Percentiles rank a stretch among this genome's conserved stretches.
Conservation (phyloP, 2,329 filamentous ascomycete genomes). For the Xylaria sp. region DNA sequence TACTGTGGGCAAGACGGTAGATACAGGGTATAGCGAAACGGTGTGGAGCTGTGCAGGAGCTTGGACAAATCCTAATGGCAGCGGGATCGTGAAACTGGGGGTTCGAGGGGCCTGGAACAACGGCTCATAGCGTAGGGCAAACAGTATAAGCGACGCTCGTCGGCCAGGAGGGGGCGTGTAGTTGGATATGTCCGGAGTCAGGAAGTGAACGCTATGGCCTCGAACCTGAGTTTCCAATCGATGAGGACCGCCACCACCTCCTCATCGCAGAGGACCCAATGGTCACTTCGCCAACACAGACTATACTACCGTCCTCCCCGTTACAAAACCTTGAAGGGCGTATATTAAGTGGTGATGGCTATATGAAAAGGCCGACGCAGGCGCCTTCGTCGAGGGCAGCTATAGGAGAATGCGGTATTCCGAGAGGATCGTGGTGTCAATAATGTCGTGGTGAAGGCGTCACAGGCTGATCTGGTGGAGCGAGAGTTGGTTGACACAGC, state of each 20-base stretch:
- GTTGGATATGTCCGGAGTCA: conserved; percentile 30
- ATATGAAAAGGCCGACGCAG: conserved; percentile 12
- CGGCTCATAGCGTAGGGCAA: conserved; percentile 44
- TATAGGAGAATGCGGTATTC: background rate
- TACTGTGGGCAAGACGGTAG: conserved; percentile 31
- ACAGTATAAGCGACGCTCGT: conserved; percentile 32
- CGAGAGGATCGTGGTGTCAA: conserved; percentile 12
- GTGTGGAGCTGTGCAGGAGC: conserved; percentile 27
- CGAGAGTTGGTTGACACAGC: conserved; percentile 17
- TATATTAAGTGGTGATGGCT: conserved; percentile 22
- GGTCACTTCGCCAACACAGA: conserved; percentile 45
- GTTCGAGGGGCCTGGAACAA: conserved; percentile 37
- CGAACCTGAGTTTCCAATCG: conserved; percentile 47
- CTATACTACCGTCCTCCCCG: conserved; percentile 16
- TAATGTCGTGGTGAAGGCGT: conserved; percentile 10
- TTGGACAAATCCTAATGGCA: conserved; percentile 22
- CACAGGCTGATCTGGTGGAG: background rate
- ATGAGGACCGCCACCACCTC: conserved; percentile 51
- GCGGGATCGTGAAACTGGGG: conserved; percentile 29
- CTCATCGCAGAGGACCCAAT: conserved; percentile 52
- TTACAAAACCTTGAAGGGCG: conserved; percentile 5
- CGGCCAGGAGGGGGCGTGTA: conserved; percentile 32
- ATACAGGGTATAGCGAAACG: conserved; percentile 27
- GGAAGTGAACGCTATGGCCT: conserved; percentile 42
- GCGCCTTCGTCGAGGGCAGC: conserved; percentile 27